Evolutionary conservation across 768 basidiomycete genomes (phyloP).

Genomic region (Psilocybe tampanensis): DNA sequence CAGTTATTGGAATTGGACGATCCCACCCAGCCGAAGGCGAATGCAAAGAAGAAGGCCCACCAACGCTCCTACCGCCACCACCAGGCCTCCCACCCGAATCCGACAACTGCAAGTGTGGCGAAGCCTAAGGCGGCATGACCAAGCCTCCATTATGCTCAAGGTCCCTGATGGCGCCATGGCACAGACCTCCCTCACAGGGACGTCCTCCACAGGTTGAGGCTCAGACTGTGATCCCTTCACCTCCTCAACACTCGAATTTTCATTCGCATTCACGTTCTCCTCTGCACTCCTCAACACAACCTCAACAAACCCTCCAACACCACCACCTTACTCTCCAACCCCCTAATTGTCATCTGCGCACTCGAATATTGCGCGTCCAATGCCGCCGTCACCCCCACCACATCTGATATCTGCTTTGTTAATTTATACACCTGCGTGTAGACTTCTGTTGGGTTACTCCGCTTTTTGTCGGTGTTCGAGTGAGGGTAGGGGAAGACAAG

Average conservation of each 20-base stretch:
- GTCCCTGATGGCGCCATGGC: background rate
- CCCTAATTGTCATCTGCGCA: conserved; percentile 74
- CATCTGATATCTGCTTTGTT: conserved; percentile 73
- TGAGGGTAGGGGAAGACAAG: too few relatives aligned
- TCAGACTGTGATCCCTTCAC: too few relatives aligned
- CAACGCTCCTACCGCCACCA: conserved; percentile 6
- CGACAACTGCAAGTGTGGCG: conserved; percentile 69
- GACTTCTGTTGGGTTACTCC: conserved; percentile 34
- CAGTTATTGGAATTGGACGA: too few relatives aligned
- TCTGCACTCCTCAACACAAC: conserved; percentile 34
- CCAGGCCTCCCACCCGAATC: conserved; percentile 48
- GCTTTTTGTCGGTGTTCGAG: too few relatives aligned
- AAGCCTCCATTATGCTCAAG: conserved; percentile 39
- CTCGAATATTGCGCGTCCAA: conserved; percentile 79
- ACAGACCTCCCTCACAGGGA: too few relatives aligned
- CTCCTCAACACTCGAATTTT: too few relatives aligned
- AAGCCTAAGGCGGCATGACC: conserved; percentile 78
- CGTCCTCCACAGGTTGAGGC: too few relatives aligned
- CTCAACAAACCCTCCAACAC: conserved; percentile 70
- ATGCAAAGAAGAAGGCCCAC: too few relatives aligned
- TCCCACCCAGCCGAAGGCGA: background rate
- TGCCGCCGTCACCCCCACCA: conserved; percentile 69
- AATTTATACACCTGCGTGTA: conserved; percentile 68
- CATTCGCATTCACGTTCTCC: too few relatives aligned
- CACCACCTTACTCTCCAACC: conserved; percentile 68